Evolutionary conservation across 2,329 filamentous ascomycete species (phyloP), one percentile per base, ranked within the genome.

Genomic region (Dactylellina cionopaga): DNA sequence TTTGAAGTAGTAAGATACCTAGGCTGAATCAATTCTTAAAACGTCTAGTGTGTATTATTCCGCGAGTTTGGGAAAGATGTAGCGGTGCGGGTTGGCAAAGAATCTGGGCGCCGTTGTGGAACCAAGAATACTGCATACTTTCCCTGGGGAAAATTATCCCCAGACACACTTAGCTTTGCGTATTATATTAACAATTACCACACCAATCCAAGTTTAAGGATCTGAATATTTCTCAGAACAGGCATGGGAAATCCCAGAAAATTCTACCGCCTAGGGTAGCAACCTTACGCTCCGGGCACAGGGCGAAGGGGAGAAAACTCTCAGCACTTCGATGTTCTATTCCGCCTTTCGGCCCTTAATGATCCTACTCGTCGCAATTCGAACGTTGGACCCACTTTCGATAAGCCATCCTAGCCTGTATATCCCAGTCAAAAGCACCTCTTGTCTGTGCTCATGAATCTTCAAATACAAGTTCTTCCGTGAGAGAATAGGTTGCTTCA

Each of bases 391-490:
- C 29, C 49, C 62, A 47, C 49, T 17, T 51, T 41, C 46, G 39
- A 66, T 66, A 66, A 49, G 62, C 49, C 62, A 49, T 49, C 35
- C 62, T 56, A 56, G 62, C 41, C 49, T 66, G 51, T 58, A 56
- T 52, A 58, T 31, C 51, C 62, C 43, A 29, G 49, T 52, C 41
- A 22, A 33, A 56, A 43, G 39, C 27, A 64, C 51, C 49, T 41
- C 37, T 54, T 49, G 60, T 64, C 60, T 43, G 60, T 64, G 60
- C 47, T 64, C 46, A 52, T 25, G 58, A 17, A 46, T 25, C 25
- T 43, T 37, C 33, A 9, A 25, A 35, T 49, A 15, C 31, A 43
- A 51, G n/a, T 63, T 63, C 31, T 63, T 63, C 58, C 58, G 58
- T 52, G 33, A 22, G 17, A 17, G 43, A 22, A 31, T 43, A 49